Conservation (phyloP, 1,139 yeast species). For the Entelexis paramagnoliae region DNA sequence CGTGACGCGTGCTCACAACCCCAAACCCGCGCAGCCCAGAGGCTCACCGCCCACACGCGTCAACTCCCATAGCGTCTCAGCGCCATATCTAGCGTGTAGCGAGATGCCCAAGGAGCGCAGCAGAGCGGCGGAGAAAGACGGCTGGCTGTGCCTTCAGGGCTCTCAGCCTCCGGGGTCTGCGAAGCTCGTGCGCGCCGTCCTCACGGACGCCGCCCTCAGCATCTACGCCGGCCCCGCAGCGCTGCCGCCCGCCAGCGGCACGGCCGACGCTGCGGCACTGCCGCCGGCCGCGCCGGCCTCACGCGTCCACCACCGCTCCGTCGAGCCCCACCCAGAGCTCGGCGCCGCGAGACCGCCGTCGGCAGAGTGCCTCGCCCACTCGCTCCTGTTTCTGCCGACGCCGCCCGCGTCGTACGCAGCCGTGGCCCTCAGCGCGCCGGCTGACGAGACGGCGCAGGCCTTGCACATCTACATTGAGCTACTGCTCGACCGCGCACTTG, state of each 20-base stretch:
- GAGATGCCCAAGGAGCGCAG: constrained; percentile 11
- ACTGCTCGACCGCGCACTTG: constrained; percentile 3
- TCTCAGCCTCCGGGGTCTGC: constrained; percentile 10
- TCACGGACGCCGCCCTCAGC: constrained; percentile 1
- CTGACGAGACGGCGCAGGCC: constrained; percentile 3
- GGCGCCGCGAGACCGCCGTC: neutral
- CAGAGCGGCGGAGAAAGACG: constrained; percentile 12
- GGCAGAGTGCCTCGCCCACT: constrained; percentile 17
- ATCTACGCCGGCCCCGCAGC: constrained; percentile 1
- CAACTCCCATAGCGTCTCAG: neutral
- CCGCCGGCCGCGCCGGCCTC: neutral
- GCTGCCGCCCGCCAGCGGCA: neutral
- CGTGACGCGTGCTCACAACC: neutral
- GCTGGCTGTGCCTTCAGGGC: constrained; percentile 21
- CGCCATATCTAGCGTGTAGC: constrained; percentile 2
- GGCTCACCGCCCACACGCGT: constrained; percentile 2
- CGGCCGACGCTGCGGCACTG: neutral
- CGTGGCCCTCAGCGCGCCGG: constrained; percentile 5
- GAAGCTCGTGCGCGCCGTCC: constrained; percentile 12
- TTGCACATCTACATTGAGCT: constrained; percentile 10
- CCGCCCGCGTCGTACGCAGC: constrained; percentile 9
- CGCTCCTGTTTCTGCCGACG: constrained; percentile 9
- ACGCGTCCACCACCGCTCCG: neutral
- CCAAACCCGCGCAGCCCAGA: neutral
- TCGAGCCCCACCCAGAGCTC: constrained; percentile 8